Evolutionary conservation across 2,329 filamentous ascomycete species (phyloP).

Genomic region (Fusarium sp.): DNA sequence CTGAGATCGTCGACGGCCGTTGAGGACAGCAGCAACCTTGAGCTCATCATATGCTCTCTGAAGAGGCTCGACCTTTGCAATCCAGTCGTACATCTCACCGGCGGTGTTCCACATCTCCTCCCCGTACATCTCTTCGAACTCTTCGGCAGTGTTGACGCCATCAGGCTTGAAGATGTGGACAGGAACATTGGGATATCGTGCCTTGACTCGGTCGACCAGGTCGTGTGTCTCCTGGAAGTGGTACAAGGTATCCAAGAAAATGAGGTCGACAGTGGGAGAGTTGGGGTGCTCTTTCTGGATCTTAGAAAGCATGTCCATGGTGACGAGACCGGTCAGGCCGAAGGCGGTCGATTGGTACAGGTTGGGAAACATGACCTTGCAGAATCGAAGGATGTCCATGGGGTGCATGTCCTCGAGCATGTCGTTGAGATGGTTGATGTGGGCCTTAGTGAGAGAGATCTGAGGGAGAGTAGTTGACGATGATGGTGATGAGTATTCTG

Average conservation of each 20-base stretch:
- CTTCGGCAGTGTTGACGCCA: constrained; percentile 76
- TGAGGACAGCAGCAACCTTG: constrained; percentile 89
- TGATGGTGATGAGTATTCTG: constrained; percentile 56
- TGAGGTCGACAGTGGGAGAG: constrained; percentile 71
- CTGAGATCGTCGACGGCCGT: constrained; percentile 90
- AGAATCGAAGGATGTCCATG: constrained; percentile 92
- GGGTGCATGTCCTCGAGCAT: constrained; percentile 90
- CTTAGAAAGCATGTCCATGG: constrained; percentile 87
- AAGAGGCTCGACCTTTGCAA: constrained; percentile 97
- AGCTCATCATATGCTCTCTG: constrained; percentile 91
- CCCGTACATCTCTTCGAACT: constrained; percentile 88
- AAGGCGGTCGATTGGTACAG: constrained; percentile 91
- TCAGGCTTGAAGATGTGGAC: constrained; percentile 93
- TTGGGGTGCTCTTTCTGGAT: constrained; percentile 74
- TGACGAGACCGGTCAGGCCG: constrained; percentile 83
- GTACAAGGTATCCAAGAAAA: constrained; percentile 88
- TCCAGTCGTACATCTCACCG: constrained; percentile 93
- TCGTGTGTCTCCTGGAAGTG: constrained; percentile 84
- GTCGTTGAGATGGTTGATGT: constrained; percentile 90
- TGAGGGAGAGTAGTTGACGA: constrained; percentile 69
- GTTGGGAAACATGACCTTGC: constrained; percentile 88
- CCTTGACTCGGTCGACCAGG: constrained; percentile 79
- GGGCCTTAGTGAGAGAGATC: constrained; percentile 86
- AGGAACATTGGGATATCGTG: constrained; percentile 81
- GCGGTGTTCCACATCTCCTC: constrained; percentile 86